phyloP scores from a whole-genome alignment of 1,284 basidiomycete genomes.

The Pseudozyma hubeiensis region DNA sequence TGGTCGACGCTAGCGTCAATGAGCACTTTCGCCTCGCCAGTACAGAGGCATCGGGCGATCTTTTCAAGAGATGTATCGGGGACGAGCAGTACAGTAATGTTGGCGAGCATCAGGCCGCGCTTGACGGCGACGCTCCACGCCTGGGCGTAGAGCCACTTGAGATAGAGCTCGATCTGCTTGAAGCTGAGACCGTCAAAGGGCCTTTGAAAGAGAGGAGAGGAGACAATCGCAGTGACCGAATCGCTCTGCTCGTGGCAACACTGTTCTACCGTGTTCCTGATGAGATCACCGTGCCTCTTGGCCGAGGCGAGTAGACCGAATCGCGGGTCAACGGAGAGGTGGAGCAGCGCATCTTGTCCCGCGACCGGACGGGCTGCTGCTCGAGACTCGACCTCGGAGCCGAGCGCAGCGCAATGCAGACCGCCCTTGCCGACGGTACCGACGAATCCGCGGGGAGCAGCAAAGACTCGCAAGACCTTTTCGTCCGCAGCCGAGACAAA shows the following conservation, averaged over 20 bases:
- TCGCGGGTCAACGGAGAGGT: conserved; percentile 18
- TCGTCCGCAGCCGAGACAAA: conserved; percentile 67
- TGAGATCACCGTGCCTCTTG: conserved; percentile 38
- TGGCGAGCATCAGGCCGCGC: conserved; percentile 41
- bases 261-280: conserved; percentile 30
- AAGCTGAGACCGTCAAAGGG: conserved; percentile 33
- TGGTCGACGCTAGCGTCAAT: conserved; percentile 13
- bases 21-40: conserved; percentile 7
- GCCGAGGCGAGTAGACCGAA: conserved; percentile 25
- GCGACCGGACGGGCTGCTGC: conserved; percentile 15
- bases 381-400: conserved; percentile 40
- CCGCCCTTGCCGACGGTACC: conserved; percentile 44
- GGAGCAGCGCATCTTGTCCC: conserved; percentile 14
- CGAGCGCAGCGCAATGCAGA: conserved; percentile 37
- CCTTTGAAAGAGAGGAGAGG: conserved; percentile 33
- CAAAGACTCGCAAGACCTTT: conserved; percentile 66
- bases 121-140: conserved; percentile 60
- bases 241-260: conserved; percentile 23
- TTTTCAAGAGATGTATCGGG: conserved; percentile 18
- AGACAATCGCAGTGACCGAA: conserved; percentile 32
- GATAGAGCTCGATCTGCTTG: conserved; percentile 55
- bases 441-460: conserved; percentile 61
- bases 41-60: conserved; percentile 7
- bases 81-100: conserved; percentile 58
- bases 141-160: conserved; percentile 60